These are phyloP conservation scores for Elongisporangium anandrum DNA, from an alignment of 352 stramenopile genomes.

Conservation along the genomic window DNA sequence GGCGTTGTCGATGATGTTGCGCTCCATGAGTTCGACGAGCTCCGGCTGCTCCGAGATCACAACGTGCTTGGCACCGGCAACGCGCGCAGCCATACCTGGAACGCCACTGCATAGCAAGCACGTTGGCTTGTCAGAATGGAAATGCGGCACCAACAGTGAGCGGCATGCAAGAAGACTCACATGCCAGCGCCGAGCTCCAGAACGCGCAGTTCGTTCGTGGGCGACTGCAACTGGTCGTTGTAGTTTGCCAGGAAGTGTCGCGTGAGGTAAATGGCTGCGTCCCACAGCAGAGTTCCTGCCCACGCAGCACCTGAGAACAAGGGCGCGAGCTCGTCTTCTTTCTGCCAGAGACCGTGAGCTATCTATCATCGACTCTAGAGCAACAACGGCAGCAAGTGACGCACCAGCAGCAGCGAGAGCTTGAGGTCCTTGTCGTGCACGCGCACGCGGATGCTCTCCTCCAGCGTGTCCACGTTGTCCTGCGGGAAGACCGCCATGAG, in stretches of 20 bases:
- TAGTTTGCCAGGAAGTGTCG: constrained; percentile 52
- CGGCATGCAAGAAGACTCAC: constrained; percentile 30
- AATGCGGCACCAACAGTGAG: not conserved
- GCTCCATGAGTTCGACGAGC: constrained; percentile 80
- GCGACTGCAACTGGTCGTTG: constrained; percentile 18
- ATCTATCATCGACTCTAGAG: constrained; percentile 9
- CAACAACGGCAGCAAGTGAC: not conserved
- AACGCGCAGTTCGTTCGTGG: constrained; percentile 39
- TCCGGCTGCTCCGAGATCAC: constrained; percentile 91
- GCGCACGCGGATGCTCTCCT: constrained; percentile 48
- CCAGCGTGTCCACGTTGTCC: constrained; percentile 50
- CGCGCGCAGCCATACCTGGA: constrained; percentile 87
- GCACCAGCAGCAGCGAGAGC: constrained; percentile 64
- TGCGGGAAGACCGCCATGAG: constrained; percentile 44
- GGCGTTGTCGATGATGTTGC: constrained; percentile 60
- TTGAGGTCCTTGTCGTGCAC: constrained; percentile 50
- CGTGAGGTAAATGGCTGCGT: constrained; percentile 69
- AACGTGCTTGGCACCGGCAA: constrained; percentile 77
- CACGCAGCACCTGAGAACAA: constrained; percentile 92
- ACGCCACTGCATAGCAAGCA: constrained; percentile 54
- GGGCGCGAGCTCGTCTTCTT: constrained; percentile 87
- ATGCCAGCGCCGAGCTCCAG: constrained; percentile 83
- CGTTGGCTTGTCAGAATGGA: not conserved
- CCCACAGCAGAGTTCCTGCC: constrained; percentile 91
- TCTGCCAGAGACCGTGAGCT: constrained; percentile 18